Evolutionary conservation across 169 alveolate species (phyloP), one percentile per base, ranked within the genome.

Genomic region (Babesia bigemina): DNA sequence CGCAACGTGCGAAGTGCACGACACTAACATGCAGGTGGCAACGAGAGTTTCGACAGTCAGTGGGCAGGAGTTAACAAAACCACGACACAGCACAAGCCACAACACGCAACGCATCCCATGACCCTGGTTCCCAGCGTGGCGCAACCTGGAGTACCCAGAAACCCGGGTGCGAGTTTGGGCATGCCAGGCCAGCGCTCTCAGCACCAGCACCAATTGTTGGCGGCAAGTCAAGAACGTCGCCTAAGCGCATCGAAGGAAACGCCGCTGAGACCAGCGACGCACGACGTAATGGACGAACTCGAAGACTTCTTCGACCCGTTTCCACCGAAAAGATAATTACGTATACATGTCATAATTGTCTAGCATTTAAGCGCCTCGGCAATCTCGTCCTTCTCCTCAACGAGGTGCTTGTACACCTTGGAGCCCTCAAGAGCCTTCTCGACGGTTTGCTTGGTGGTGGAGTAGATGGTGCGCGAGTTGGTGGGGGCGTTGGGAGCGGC

Each of bases 391-490:
- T 59, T 85, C 67, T 86, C 86, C 75, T 89, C 93, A 21, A 89
- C 89, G 66, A 89, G 92, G 56, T 88, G 82, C 49, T 85, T 85
- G 78, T 78, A 55, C 45, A 89, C 83, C 57, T 84, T 89, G 39
- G 82, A 82, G 13, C 93, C 93, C 24, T 79, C 88, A 19, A 89
- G 65, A 45, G 88, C 81, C 77, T 89, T 89, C 73, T 85, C 86
- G 24, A 89, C 77, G 22, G 93, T 87, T 72, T 85, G 92, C 39
- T 89, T 89, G 45, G 92, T 89, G 13, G 93, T 85, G 13, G 93
- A 88, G 78, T 89, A 89, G n/a, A 88, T 85, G 73, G 91, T 89
- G 42, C 93, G 82, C 26, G 87, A 83, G 71, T 88, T 75, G 26
- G 93, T 85, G 29, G 87, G 81, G 13, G 93, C 87, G 45, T 75